Conservation (phyloP, 2,329 filamentous ascomycete genomes). For the Eutypella sp. region DNA sequence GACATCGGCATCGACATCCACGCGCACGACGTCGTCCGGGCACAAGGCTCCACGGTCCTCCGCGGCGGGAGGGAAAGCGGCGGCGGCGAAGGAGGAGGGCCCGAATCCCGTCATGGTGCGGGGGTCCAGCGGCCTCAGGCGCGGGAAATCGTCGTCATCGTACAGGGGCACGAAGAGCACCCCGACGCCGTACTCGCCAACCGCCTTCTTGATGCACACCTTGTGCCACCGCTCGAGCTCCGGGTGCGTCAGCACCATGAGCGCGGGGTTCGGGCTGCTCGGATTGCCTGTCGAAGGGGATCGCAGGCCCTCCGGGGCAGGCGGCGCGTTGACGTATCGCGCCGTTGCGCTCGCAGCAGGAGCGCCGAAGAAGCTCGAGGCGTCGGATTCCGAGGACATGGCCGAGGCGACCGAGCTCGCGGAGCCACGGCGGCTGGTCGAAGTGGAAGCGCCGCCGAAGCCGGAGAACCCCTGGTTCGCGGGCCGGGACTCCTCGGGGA, state of each 20-base stretch:
- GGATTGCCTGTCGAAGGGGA: too few relatives aligned
- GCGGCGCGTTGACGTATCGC: conserved; percentile 3
- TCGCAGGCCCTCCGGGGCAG: conserved; percentile 14
- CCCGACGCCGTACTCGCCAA: conserved; percentile 24
- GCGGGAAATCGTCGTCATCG: conserved; percentile 19
- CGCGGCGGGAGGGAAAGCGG: neutral
- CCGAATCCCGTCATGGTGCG: conserved; percentile 20
- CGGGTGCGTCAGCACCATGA: conserved; percentile 27
- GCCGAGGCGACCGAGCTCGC: conserved; percentile 15
- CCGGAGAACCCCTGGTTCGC: conserved; percentile 25
- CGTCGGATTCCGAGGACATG: conserved; percentile 1
- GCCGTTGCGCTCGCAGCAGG: neutral
- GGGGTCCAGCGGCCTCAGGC: conserved; percentile 22
- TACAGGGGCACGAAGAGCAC: conserved; percentile 26
- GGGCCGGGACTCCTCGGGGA: conserved; percentile 26
- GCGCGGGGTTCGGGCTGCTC: conserved; percentile 18
- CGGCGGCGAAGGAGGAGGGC: conserved; percentile 3
- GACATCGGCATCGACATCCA: conserved; percentile 15
- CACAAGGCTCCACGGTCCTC: conserved; percentile 6
- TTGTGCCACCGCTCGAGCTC: conserved; percentile 26
- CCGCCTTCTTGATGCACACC: conserved; percentile 16
- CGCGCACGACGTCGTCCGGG: conserved; percentile 17
- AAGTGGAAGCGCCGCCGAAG: conserved; percentile 19
- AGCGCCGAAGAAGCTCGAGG: conserved; percentile 1
- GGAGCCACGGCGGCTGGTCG: conserved; percentile 22